phyloP scores from a whole-genome alignment of 257 asterid species.

The Nicotiana noctiflora region DNA sequence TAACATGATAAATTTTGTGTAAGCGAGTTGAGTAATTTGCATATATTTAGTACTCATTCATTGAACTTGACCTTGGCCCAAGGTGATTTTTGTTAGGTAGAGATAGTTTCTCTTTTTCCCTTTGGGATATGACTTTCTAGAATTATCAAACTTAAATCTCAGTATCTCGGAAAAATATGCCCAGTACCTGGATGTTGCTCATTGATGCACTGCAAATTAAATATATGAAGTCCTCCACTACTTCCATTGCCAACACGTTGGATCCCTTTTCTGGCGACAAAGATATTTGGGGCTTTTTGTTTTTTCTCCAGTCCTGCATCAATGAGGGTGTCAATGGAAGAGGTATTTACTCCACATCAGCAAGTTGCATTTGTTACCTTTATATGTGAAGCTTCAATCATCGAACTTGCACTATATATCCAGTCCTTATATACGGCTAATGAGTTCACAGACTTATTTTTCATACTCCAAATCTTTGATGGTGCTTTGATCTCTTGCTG shows the following conservation, averaged over 20 bases:
- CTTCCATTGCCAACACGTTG: conserved; percentile 67
- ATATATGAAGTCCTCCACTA: conserved; percentile 89
- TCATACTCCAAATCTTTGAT: conserved; percentile 64
- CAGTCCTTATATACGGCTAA: conserved; percentile 65
- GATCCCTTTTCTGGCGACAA: conserved; percentile 56
- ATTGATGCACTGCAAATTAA: conserved; percentile 53
- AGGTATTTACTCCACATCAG: background rate
- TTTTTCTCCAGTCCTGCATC: conserved; percentile 80
- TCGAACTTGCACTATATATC: conserved; percentile 54
- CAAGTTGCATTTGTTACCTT: conserved; percentile 38
- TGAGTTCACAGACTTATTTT: conserved; percentile 62
- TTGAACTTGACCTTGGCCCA: background rate
- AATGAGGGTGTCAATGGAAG: background rate
- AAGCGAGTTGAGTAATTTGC: background rate
- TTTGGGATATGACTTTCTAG: background rate
- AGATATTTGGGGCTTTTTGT: conserved; percentile 49
- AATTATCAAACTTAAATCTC: background rate
- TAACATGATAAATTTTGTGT: background rate
- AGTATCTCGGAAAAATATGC: background rate
- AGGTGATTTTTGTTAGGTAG: background rate
- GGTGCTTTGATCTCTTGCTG: conserved; percentile 74
- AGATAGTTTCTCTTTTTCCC: background rate
- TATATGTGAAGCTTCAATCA: conserved; percentile 60
- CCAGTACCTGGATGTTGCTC: conserved; percentile 69
- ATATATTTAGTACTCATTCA: background rate